Percentiles rank a stretch among this genome's conserved stretches.
Evolutionary conservation across 2,329 filamentous ascomycete species (phyloP).

Genomic region (Hypoxylon sp.): DNA sequence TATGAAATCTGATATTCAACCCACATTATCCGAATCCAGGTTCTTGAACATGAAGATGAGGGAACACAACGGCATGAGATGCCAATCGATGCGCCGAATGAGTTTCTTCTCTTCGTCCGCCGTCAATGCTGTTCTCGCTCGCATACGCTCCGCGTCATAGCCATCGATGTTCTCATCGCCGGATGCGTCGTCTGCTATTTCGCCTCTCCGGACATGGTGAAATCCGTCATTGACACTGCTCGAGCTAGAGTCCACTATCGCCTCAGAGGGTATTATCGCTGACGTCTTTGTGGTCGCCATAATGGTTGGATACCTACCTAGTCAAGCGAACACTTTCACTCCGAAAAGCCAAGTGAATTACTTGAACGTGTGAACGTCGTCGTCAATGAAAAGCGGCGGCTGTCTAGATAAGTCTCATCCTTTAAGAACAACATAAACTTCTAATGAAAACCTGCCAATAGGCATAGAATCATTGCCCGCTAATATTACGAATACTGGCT

Average conservation of each 20-base stretch:
- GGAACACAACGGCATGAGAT: constrained; percentile 58
- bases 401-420: background rate
- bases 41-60: constrained; percentile 59
- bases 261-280: constrained; percentile 23
- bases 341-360: background rate
- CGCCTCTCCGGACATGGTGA: constrained; percentile 44
- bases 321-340: background rate
- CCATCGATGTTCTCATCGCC: constrained; percentile 45
- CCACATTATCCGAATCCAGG: constrained; percentile 55
- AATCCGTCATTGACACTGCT: constrained; percentile 40
- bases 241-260: constrained; percentile 35
- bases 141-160: constrained; percentile 52
- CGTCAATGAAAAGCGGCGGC: constrained; percentile 1
- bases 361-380: background rate
- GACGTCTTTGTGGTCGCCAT: constrained; percentile 31
- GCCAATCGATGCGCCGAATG: constrained; percentile 59
- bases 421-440: constrained; percentile 16
- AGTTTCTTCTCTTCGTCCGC: constrained; percentile 61
- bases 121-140: constrained; percentile 50
- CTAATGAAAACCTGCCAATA: constrained; percentile 5
- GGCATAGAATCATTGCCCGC: constrained; percentile 40
- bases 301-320: background rate
- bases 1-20: constrained; percentile 10
- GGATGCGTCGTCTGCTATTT: constrained; percentile 39
- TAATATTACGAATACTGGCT: constrained; percentile 43